Evolutionary conservation across 257 asterid species (phyloP).

Genomic region (Solanum pimpinellifolium): DNA sequence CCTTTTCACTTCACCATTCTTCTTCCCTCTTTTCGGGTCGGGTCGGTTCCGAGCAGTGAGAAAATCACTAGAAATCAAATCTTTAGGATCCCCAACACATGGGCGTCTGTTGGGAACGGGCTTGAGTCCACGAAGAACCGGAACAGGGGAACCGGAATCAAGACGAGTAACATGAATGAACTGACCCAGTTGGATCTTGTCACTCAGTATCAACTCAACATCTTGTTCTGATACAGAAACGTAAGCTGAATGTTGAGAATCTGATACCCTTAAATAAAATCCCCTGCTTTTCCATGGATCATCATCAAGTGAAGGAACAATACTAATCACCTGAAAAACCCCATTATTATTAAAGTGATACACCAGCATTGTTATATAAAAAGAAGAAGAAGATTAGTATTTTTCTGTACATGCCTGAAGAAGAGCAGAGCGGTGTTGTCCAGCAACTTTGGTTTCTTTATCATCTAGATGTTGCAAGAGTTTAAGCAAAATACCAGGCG

Average conservation of each 20-base stretch:
- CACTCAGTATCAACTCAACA: slow-evolving; percentile 60
- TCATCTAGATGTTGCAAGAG: slow-evolving; percentile 64
- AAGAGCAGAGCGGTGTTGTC: slow-evolving; percentile 91
- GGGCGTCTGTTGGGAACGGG: slow-evolving; percentile 69
- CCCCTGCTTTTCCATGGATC: slow-evolving; percentile 97
- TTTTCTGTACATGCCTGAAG: slow-evolving; percentile 44
- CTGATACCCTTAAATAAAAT: slow-evolving; percentile 78
- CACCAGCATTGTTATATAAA: not conserved
- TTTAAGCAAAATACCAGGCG: slow-evolving; percentile 60
- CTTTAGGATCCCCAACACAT: slow-evolving; percentile 74
- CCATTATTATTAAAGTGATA: not conserved
- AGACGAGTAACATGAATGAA: slow-evolving; percentile 65
- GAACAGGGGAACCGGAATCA: slow-evolving; percentile 77
- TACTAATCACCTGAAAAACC: slow-evolving; percentile 52
- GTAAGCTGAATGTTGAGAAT: slow-evolving; percentile 88
- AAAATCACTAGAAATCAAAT: slow-evolving; percentile 79
- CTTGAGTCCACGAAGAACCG: slow-evolving; percentile 67
- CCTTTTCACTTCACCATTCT: slow-evolving; percentile 32
- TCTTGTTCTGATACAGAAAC: slow-evolving; percentile 74
- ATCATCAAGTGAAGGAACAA: slow-evolving; percentile 77
- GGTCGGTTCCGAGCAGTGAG: slow-evolving; percentile 34
- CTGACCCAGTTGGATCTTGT: slow-evolving; percentile 84
- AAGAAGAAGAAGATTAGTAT: not conserved
- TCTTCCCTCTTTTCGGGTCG: slow-evolving; percentile 28
- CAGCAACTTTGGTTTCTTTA: slow-evolving; percentile 60